These are phyloP conservation scores for Hordeum marinum DNA, from an alignment of 176 grass and related monocot species.

Conservation along the genomic window DNA sequence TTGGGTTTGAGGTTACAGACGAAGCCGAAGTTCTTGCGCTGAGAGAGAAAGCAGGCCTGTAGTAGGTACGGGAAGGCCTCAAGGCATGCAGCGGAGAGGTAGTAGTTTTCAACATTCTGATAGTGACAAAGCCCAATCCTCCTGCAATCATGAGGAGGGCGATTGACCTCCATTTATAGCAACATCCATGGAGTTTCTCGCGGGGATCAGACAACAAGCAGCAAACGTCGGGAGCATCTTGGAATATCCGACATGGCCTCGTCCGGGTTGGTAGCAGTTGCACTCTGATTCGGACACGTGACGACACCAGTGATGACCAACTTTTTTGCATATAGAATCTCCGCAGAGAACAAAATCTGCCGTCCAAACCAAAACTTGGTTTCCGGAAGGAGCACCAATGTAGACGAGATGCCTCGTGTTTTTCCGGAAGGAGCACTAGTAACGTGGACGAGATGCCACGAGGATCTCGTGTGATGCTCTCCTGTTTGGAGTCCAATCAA, in stretches of 20 bases:
- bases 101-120: not conserved
- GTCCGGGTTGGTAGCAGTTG: not conserved
- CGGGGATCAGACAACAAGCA: not conserved
- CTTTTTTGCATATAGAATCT: not conserved
- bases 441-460: not conserved
- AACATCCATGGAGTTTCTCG: not conserved
- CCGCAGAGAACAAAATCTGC: not conserved
- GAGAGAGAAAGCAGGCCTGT: not conserved
- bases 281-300: not conserved
- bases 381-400: not conserved
- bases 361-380: not conserved
- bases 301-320: not conserved
- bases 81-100: not conserved
- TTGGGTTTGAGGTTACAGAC: not conserved
- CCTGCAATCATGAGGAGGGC: not conserved
- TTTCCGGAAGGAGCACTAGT: no score
- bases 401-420: not conserved
- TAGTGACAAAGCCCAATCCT: not conserved
- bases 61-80: not conserved
- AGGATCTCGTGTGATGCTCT: not conserved
- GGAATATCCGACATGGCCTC: constrained; percentile 1
- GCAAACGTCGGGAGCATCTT: not conserved
- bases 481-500: not conserved
- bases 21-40: not conserved
- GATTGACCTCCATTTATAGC: constrained; percentile 4